Evolutionary conservation across 73 alveolate species (phyloP), one percentile per base, ranked within the genome.

Genomic region (Blepharisma stoltei): DNA sequence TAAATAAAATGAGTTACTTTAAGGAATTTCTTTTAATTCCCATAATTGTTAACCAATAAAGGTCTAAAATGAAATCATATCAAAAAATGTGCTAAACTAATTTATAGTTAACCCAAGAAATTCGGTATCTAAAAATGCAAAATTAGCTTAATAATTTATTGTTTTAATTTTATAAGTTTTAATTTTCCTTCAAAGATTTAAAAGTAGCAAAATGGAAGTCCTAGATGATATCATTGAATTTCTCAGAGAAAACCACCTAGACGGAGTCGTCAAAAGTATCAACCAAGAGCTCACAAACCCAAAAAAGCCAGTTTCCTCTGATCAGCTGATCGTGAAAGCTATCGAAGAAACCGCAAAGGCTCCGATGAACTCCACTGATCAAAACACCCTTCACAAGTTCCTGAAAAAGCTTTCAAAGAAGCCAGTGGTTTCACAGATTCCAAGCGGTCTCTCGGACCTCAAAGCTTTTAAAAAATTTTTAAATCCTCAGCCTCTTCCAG

Each of bases 211-310:
- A 60, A 60, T 60, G 73, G 37, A 14, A 14, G 18, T 60, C 14
- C 73, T 60, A 9, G 73, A 60, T 14, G 73, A 60, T 14, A 60
- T 60, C 14, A 9, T 60, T 8, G 18, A 60, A 14, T 60, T 14
- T 38, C 46, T 60, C 38, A 60, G 23, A 60, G 73, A 60, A 11
- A n/a, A 60, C 46, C 73, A 60, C 73, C 73, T 60, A 14, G 73
- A 60, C 46, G 49, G 46, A 0, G 23, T 60, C 14, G 73, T 25
- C 38, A 60, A 60, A 25, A 14, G 46, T 14, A 60, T 60, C 2
- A n/a, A 60, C 14, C 14, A 11, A 8, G 73, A 60, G 23, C 14
- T 38, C 73, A 60, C 14, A 60, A 8, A 8, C 73, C 49, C 23
- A 8, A n/a, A 60, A 25, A n/a, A 60, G 46, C 73, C 73, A 25